Evolutionary conservation across 768 basidiomycete species (phyloP).

Genomic region (Hericium erinaceus): DNA sequence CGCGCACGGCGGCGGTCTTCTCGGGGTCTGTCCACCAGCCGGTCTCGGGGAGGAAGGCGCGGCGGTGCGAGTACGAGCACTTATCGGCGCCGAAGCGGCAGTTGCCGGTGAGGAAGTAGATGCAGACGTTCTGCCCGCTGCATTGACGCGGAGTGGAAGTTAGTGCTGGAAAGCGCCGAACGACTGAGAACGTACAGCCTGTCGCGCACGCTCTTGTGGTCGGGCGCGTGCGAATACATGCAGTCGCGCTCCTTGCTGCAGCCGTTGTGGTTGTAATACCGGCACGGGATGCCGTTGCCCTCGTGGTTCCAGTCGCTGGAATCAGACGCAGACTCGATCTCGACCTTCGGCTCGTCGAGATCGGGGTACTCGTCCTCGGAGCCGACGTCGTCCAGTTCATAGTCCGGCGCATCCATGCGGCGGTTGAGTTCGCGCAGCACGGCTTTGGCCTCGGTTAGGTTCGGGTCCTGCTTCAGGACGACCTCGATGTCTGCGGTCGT

Average conservation of each 20-base stretch:
- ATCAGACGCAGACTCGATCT: conserved; percentile 37
- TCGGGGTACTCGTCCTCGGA: conserved; percentile 14
- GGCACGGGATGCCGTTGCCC: conserved; percentile 45
- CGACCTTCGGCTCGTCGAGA: conserved; percentile 23
- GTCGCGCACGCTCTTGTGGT: conserved; percentile 45
- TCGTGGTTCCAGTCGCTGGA: conserved; percentile 44
- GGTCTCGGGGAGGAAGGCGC: conserved; percentile 29
- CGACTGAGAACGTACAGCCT: conserved; percentile 31
- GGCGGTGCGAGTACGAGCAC: conserved; percentile 43
- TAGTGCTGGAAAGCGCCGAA: background rate
- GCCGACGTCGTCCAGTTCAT: background rate
- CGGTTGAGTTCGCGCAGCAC: conserved; percentile 13
- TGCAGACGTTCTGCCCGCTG: conserved; percentile 47
- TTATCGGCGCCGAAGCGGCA: conserved; percentile 30
- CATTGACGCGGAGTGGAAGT: background rate
- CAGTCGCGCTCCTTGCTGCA: conserved; percentile 36
- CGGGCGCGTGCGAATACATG: conserved; percentile 43
- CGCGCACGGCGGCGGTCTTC: background rate
- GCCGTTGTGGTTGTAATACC: conserved; percentile 47
- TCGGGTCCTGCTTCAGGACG: conserved; percentile 20
- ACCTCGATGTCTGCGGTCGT: conserved; percentile 20
- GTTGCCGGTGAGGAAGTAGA: conserved; percentile 28
- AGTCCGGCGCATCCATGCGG: background rate
- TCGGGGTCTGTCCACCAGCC: conserved; percentile 36
- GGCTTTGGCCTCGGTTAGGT: conserved; percentile 12